Conservation (phyloP, 345 rosid genomes). For the Eucalyptus cladocalyx region DNA sequence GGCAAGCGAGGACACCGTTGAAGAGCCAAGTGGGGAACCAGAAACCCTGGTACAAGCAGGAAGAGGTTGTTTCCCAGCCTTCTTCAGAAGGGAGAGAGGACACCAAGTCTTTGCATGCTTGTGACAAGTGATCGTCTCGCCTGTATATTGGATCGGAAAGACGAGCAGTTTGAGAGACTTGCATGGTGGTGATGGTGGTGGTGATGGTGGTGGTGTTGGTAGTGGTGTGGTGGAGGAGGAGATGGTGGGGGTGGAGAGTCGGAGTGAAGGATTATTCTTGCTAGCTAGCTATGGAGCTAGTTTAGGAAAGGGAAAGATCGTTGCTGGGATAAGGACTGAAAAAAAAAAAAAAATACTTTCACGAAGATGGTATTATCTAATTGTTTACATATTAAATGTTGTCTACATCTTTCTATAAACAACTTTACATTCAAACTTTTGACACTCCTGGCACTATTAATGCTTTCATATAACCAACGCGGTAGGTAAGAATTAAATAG, state of each 20-base stretch:
- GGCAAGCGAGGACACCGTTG: neutral
- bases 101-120: neutral
- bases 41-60: neutral
- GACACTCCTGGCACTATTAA: neutral
- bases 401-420: neutral
- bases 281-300: neutral
- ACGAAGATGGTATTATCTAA: too few species aligned
- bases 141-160: neutral
- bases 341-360: too few species aligned
- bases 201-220: neutral
- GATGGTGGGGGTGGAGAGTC: neutral
- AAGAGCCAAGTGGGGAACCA: neutral
- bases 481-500: neutral
- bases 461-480: neutral
- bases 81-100: neutral
- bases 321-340: neutral
- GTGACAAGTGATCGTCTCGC: neutral
- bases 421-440: neutral
- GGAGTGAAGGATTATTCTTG: neutral
- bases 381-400: neutral
- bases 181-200: neutral
- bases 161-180: neutral
- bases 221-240: neutral
- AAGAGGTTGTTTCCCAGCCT: neutral
- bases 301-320: neutral